phyloP scores from a whole-genome alignment of 208 protist species.

The Leishmania turanica region DNA sequence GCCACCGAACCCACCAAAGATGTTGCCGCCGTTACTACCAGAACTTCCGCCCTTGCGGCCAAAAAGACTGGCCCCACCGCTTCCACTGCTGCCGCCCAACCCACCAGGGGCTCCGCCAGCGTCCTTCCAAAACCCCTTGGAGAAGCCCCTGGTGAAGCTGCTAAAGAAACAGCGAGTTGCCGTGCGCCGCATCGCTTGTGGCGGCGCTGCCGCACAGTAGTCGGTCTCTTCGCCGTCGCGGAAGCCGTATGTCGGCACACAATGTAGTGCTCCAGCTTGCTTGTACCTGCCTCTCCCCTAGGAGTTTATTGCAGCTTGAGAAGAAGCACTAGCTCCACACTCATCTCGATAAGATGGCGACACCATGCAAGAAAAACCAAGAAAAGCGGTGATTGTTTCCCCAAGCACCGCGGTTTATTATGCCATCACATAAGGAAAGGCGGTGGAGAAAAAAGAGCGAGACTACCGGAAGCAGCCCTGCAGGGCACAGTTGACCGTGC shows the following conservation, averaged over 20 bases:
- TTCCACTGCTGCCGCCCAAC: conserved; percentile 8
- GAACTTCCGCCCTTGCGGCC: conserved; percentile 15
- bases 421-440: neutral
- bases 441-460: neutral
- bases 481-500: neutral
- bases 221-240: neutral
- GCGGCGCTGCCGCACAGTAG: neutral
- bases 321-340: neutral
- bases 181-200: conserved; percentile 37
- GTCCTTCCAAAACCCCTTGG: conserved; percentile 45
- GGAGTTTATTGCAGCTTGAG: neutral
- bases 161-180: conserved; percentile 39
- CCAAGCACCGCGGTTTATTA: neutral
- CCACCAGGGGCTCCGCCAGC: conserved; percentile 7
- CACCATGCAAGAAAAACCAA: neutral
- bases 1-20: conserved; percentile 9
- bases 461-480: neutral
- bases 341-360: neutral
- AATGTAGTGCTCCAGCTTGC: neutral
- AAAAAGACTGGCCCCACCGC: conserved; percentile 24
- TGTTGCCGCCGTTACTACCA: conserved; percentile 3
- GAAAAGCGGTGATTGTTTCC: neutral
- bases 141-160: conserved; percentile 49
- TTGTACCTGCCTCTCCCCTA: neutral
- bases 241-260: neutral